Percentiles rank a stretch among this genome's conserved stretches.
These are phyloP conservation scores for Rhodotorula sp. DNA, from an alignment of 1,284 basidiomycete genomes.

Conservation along the genomic window DNA sequence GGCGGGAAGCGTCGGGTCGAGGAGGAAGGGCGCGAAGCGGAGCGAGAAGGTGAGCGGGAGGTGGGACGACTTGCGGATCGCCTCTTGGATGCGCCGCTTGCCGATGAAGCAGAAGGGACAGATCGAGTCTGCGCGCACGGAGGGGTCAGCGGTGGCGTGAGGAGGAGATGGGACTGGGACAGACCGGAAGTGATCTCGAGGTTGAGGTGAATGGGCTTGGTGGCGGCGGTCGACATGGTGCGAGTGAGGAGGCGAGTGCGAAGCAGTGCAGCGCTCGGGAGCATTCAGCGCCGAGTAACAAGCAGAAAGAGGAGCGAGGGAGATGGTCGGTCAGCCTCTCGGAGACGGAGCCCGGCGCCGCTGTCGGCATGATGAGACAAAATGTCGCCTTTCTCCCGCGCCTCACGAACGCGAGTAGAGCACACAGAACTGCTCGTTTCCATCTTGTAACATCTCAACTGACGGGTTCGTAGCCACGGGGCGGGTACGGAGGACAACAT, in stretches of 20 bases:
- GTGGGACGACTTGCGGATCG: constrained; percentile 60
- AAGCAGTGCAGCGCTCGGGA: background rate
- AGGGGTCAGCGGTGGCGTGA: background rate
- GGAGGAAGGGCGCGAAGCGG: constrained; percentile 70
- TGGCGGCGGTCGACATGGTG: constrained; percentile 20
- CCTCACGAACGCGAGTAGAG: background rate
- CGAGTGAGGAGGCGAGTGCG: background rate
- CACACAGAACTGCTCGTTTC: background rate
- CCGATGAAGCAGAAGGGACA: constrained; percentile 56
- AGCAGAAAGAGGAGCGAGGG: background rate
- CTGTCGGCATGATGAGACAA: background rate
- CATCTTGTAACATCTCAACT: background rate
- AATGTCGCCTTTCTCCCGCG: background rate
- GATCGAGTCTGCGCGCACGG: constrained; percentile 18
- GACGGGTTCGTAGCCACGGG: background rate
- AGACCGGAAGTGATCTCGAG: constrained; percentile 34
- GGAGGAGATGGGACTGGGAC: background rate
- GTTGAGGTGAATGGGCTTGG: constrained; percentile 6
- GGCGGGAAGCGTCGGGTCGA: constrained; percentile 59
- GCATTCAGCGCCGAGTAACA: background rate
- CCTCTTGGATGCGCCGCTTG: constrained; percentile 68
- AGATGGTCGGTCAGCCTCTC: background rate
- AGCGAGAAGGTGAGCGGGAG: constrained; percentile 68
- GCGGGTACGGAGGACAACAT: background rate
- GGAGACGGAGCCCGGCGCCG: background rate